These are phyloP conservation scores for Acacia crassicarpa DNA, from an alignment of 306 rosid species.

Conservation along the genomic window DNA sequence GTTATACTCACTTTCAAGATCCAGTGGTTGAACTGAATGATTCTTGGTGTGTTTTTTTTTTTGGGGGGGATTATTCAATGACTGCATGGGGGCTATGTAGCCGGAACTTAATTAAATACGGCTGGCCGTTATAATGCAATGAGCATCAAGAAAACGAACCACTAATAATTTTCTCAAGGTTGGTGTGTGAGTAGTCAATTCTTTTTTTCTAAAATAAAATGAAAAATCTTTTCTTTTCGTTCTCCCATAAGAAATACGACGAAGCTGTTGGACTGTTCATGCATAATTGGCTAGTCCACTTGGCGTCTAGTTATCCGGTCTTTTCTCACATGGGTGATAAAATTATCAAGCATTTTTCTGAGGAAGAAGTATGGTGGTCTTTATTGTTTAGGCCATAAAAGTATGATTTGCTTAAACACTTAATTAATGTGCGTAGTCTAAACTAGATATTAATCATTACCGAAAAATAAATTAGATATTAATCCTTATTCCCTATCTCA, in stretches of 20 bases:
- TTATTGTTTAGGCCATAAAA: slow-evolving; percentile 36
- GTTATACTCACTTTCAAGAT: background rate
- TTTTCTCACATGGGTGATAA: background rate
- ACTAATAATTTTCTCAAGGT: background rate
- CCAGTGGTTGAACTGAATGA: background rate
- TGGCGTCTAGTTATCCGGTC: background rate
- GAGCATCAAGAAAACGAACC: background rate
- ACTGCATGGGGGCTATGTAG: background rate
- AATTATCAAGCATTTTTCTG: slow-evolving; percentile 29
- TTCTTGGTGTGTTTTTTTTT: no score
- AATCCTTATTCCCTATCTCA: background rate
- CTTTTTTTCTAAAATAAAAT: background rate
- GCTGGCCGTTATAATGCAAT: background rate
- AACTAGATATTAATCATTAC: background rate
- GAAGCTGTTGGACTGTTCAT: background rate
- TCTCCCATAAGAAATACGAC: background rate
- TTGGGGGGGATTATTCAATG: background rate
- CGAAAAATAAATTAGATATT: background rate
- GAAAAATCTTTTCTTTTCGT: background rate
- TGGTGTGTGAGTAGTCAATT: background rate
- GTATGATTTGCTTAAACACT: slow-evolving; percentile 11
- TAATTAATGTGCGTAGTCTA: background rate
- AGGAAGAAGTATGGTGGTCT: background rate
- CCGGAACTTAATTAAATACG: background rate
- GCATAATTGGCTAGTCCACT: background rate